Conservation (phyloP, 2,329 filamentous ascomycete genomes). For the Parastagonospora avenae region DNA sequence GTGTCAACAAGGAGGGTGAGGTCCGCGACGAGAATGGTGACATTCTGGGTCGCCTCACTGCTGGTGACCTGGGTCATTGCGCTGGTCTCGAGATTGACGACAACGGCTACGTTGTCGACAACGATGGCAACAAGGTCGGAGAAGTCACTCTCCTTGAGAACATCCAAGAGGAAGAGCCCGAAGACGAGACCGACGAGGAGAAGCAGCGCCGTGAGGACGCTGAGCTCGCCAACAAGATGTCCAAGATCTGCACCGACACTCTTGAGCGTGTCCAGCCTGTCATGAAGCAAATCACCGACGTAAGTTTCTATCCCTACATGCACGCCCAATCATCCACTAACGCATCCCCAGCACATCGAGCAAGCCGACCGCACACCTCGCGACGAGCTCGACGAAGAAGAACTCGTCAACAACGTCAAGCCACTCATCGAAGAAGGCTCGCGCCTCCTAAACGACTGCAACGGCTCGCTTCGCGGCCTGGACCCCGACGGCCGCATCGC, state of each 20-base stretch:
- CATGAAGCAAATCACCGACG: constrained; percentile 82
- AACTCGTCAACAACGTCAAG: constrained; percentile 82
- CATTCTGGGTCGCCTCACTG: constrained; percentile 56
- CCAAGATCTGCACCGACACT: constrained; percentile 73
- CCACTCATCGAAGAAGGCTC: constrained; percentile 87
- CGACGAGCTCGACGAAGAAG: constrained; percentile 88
- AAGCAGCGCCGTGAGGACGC: constrained; percentile 64
- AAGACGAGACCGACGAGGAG: constrained; percentile 55
- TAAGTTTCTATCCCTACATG: constrained; percentile 48
- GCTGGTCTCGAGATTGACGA: constrained; percentile 59
- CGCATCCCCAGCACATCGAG: constrained; percentile 69
- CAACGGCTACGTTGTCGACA: constrained; percentile 58
- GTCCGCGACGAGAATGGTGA: constrained; percentile 59
- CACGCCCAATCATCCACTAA: constrained; percentile 28
- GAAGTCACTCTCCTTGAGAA: constrained; percentile 67
- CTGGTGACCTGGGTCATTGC: constrained; percentile 58
- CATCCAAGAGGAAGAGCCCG: constrained; percentile 61
- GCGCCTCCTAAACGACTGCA: constrained; percentile 82
- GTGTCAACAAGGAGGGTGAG: constrained; percentile 60
- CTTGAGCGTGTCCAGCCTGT: constrained; percentile 84
- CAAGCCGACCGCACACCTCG: constrained; percentile 78
- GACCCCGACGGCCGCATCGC: constrained; percentile 89
- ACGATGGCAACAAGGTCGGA: constrained; percentile 66
- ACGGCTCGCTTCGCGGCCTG: constrained; percentile 83
- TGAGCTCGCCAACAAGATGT: constrained; percentile 79